Percentiles rank a stretch among this genome's conserved stretches.
These are phyloP conservation scores for Kwoniella sp. DNA, from an alignment of 768 basidiomycete species.

Conservation along the genomic window DNA sequence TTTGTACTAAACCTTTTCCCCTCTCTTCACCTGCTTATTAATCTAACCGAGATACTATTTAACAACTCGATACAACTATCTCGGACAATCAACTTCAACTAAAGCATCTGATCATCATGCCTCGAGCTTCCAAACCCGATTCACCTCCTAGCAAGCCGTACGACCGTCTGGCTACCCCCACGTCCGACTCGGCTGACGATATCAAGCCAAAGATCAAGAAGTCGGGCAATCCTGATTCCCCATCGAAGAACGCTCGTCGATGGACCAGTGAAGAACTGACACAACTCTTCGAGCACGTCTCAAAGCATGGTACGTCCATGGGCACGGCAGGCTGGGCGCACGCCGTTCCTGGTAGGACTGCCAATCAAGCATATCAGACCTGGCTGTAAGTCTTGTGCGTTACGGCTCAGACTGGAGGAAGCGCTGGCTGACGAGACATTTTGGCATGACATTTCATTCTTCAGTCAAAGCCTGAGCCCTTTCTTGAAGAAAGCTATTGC, in stretches of 20 bases:
- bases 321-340: conserved; percentile 10
- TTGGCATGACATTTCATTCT: neutral
- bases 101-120: conserved; percentile 11
- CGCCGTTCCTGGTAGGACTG: conserved; percentile 23
- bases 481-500: conserved; percentile 15
- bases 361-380: conserved; percentile 19
- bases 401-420: too few species aligned
- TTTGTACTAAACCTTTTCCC: too few species aligned
- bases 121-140: neutral
- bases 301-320: conserved; percentile 1
- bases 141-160: neutral
- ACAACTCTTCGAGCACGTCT: conserved; percentile 24
- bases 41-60: too few species aligned
- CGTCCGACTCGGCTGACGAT: neutral
- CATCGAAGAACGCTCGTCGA: conserved; percentile 1
- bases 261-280: conserved; percentile 20
- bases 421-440: neutral
- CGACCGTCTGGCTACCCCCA: neutral
- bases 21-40: too few species aligned
- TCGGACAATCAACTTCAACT: neutral
- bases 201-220: conserved; percentile 1
- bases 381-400: conserved; percentile 31
- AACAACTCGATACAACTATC: too few species aligned
- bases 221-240: neutral
- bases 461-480: conserved; percentile 13